Conservation (phyloP, 805 yeast genomes). For the Candida silvatica region DNA sequence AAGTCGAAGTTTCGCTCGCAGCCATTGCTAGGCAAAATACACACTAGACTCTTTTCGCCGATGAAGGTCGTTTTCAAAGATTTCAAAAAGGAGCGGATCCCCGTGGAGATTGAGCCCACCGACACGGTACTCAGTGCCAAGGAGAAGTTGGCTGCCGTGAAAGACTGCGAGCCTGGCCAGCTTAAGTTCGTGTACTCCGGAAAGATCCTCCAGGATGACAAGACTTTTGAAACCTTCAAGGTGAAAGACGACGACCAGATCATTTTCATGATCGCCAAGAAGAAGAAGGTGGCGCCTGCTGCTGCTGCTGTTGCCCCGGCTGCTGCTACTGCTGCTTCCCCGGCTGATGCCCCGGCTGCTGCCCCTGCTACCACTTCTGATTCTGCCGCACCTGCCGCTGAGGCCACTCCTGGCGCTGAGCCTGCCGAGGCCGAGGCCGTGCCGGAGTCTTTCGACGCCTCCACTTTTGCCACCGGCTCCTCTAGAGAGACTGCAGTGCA, state of each 20-base stretch:
- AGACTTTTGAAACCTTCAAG: constrained; percentile 61
- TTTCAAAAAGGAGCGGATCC: constrained; percentile 83
- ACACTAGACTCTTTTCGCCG: too few relatives aligned
- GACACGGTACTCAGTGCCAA: constrained; percentile 67
- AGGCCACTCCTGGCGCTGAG: constrained; percentile 9
- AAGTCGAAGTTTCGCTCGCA: too few relatives aligned
- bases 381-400: constrained; percentile 14
- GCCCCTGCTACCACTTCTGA: constrained; percentile 17
- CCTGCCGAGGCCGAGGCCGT: constrained; percentile 7
- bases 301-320: constrained; percentile 11
- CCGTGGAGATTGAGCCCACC: constrained; percentile 63
- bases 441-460: constrained; percentile 22
- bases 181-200: constrained; percentile 88
- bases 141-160: constrained; percentile 58
- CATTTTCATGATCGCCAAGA: constrained; percentile 81
- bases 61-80: constrained; percentile 86
- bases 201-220: constrained; percentile 79
- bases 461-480: constrained; percentile 69
- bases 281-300: constrained; percentile 15
- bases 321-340: constrained; percentile 16
- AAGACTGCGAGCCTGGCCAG: constrained; percentile 61
- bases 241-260: constrained; percentile 82
- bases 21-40: too few relatives aligned
- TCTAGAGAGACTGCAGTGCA: constrained; percentile 71
- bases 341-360: constrained; percentile 16